Base-by-base conservation (phyloP, 768 basidiomycete genomes). In the Xanthoconium stramineum region DNA sequence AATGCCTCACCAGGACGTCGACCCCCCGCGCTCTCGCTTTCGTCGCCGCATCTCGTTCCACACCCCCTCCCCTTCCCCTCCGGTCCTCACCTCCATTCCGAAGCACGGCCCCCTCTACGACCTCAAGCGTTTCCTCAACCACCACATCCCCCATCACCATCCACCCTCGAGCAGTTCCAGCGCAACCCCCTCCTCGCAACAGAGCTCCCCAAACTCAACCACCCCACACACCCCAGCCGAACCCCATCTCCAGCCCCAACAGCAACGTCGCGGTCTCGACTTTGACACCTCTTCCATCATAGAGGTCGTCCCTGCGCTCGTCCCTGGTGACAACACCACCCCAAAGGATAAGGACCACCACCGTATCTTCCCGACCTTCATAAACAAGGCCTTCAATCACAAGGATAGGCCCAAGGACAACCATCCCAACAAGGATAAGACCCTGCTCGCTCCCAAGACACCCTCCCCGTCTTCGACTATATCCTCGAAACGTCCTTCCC, bases 71-170 rank as follows among this genome's bases (percentile, higher is more conserved):
- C 42, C 13, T 35, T 29, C 5, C 28, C 49, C 20, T 15, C 44
- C 46, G 14, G 8, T 37, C 53, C 59, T 56, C 66, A 44, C 61
- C 61, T 38, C 59, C 35, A 1, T 36, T 1, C 50, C 53, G 5
- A 77, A 79, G 55, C 80, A 80, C 58, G 88, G 92, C 0, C 89
- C 93, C 3, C 81, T 98, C 49, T 85, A 90, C 74, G 95, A 98
- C 72, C 85, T 98, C 66, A 93, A 93, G 69, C 89, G 94, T 30
- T 97, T 98, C 77, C 82, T 99, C 60, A 91, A 96, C 75, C 84
- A 91, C 74, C 93, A 96, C 74, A 85, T 96, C 47, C 84, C 84
- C 56, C 59, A 69, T 8, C 70, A 71, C 58, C 74, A 47, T 63
- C 61, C 64, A 56, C 45, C 58, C 44, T 60, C 61, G 39, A 29